phyloP scores from a whole-genome alignment of 2,329 filamentous ascomycete species.

The Exophiala sp. region DNA sequence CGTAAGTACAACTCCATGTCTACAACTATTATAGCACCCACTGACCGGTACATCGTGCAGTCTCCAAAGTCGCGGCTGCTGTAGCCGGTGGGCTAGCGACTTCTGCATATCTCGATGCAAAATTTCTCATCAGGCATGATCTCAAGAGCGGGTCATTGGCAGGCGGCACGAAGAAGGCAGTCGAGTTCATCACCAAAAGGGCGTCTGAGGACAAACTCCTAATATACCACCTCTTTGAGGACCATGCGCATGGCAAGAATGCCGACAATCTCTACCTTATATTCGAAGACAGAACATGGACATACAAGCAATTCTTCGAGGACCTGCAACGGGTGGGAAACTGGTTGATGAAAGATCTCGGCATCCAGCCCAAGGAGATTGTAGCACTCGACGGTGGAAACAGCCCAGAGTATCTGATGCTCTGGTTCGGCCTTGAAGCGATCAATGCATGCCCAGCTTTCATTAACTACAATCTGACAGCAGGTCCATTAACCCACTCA shows the following conservation, averaged over 20 bases:
- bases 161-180: conserved; percentile 8
- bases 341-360: conserved; percentile 52
- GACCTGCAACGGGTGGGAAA: conserved; percentile 55
- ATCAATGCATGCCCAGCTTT: conserved; percentile 63
- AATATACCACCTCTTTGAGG: conserved; percentile 62
- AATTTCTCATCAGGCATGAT: conserved; percentile 62
- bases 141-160: conserved; percentile 42
- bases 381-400: conserved; percentile 64
- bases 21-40: not conserved
- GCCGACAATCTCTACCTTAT: conserved; percentile 57
- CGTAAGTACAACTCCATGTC: conserved; percentile 7
- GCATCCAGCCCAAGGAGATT: conserved; percentile 54
- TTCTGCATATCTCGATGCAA: conserved; percentile 62
- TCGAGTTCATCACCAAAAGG: conserved; percentile 30
- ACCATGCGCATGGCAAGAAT: conserved; percentile 48
- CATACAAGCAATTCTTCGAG: conserved; percentile 52
- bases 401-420: conserved; percentile 60
- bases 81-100: conserved; percentile 36
- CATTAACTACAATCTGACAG: conserved; percentile 60
- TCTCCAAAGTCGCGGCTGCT: conserved; percentile 28
- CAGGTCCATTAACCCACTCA: conserved; percentile 60
- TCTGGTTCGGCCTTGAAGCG: conserved; percentile 59
- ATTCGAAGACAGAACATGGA: conserved; percentile 58
- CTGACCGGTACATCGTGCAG: conserved; percentile 1
- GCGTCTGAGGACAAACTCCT: conserved; percentile 51